Evolutionary conservation across 192 early-diverging fungal species (phyloP), one percentile per base, ranked within the genome.

Genomic region (Backusella macrospora): DNA sequence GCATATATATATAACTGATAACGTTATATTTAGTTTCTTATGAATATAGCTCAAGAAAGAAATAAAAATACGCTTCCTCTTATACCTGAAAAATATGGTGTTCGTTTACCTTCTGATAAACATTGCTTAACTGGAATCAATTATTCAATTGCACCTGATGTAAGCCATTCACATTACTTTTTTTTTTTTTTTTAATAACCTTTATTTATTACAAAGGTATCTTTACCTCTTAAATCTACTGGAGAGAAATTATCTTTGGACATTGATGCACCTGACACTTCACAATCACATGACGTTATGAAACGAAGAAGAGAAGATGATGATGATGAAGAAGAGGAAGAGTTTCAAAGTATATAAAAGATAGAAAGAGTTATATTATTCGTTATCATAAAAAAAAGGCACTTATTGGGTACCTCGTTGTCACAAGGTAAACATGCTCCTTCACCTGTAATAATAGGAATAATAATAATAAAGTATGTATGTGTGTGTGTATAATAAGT

Each of bases 1-100:
- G 18, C 1, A 23, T 16, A 15, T 66, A 48, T 29, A 44, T 13
- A 34, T 16, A 73, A 7, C 39, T 13, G 21, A 16, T 63, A 40
- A 16, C 6, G 26, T 10, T 14, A 71, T 52, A 48, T 3, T 49
- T 40, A 89, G 91, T 93, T 94, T 79, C 73, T 94, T 29, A 70
- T 89, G 9, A 89, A 93, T 71, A 83, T 93, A 2, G 91, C 92
- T 3, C 86, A 90, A 63, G 90, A 92, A 81, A 88, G 89, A 70
- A 95, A 94, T 78, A 88, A 86, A 77, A 82, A 85, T 10, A 89
- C 91, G 34, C 80, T 95, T 37, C 92, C 92, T 4, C 78, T 89
- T n/a, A 88, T 95, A 59, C 88, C 87, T 8, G 92, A 92, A 76
- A 92, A 89, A 69, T 92, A 92, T 62, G 93, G 93, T 8, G 86